Evolutionary conservation across 2,329 filamentous ascomycete genomes (phyloP).

Genomic region (Trichoderma pleuroti): DNA sequence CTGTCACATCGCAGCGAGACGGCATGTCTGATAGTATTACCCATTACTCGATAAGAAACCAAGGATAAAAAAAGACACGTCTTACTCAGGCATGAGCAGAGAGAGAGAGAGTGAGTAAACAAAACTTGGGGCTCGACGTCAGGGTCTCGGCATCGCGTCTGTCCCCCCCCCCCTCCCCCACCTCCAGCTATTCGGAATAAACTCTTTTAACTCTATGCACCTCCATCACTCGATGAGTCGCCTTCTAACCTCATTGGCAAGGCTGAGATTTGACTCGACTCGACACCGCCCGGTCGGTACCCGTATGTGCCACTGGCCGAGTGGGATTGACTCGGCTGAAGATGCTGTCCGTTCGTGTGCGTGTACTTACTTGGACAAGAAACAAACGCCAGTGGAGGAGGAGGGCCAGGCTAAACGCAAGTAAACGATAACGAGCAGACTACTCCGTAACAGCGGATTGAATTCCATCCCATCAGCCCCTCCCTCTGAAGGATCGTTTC

Average conservation of each 20-base stretch:
- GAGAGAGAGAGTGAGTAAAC: not conserved
- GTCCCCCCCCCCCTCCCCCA: not conserved
- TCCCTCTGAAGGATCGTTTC: not conserved
- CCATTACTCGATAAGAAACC: not conserved
- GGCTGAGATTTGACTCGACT: not conserved
- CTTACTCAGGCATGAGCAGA: not conserved
- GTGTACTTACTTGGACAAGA: not conserved
- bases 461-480: not conserved
- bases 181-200: constrained; percentile 1
- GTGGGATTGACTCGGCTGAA: not conserved
- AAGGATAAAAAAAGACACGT: not conserved
- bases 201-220: constrained; percentile 8
- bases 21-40: not conserved
- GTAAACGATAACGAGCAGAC: not conserved
- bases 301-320: not conserved
- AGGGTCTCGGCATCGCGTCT: not conserved
- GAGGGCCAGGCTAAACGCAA: not conserved
- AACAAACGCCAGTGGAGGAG: not conserved
- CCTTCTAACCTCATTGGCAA: not conserved
- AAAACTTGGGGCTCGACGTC: not conserved
- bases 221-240: not conserved
- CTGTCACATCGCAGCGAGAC: not conserved
- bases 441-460: not conserved
- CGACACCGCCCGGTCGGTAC: not conserved
- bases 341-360: not conserved